A percentile compares a stretch with the other conserved stretches of the same genome.
Evolutionary conservation across 495 filamentous ascomycete species (phyloP).

Genomic region (Thermothielavioides terrestris): DNA sequence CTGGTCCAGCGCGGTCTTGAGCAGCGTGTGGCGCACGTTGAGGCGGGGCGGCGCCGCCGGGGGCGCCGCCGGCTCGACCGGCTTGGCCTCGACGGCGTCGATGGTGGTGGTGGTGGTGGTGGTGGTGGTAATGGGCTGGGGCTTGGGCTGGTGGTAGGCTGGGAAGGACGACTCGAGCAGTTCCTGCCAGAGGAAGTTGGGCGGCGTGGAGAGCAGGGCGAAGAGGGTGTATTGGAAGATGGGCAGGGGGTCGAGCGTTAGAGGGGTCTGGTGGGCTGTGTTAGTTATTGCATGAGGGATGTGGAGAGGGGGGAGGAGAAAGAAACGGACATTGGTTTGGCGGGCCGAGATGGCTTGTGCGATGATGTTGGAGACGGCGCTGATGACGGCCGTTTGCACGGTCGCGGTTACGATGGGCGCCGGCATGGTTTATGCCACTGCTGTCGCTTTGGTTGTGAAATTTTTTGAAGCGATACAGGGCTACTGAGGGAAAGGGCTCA

Average conservation of each 20-base stretch:
- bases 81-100: conserved; percentile 33
- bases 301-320: background rate
- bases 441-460: background rate
- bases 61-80: too few species aligned
- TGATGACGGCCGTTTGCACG: conserved; percentile 62
- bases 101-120: conserved; percentile 32
- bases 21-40: conserved; percentile 60
- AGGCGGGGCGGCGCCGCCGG: too few species aligned
- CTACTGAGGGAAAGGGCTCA: too few species aligned
- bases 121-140: conserved; percentile 29
- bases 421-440: conserved; percentile 29
- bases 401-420: conserved; percentile 56
- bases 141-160: conserved; percentile 32
- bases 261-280: conserved; percentile 33
- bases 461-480: background rate
- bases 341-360: conserved; percentile 72
- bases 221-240: conserved; percentile 75
- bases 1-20: conserved; percentile 80
- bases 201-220: conserved; percentile 64
- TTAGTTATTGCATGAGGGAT: background rate
- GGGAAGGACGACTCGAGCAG: conserved; percentile 45
- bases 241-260: conserved; percentile 50
- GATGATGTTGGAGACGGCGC: conserved; percentile 67
- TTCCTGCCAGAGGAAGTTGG: conserved; percentile 72
- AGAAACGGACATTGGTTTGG: conserved; percentile 46